Base-by-base conservation (phyloP, 495 filamentous ascomycete species). In the Glonium stellatum region DNA sequence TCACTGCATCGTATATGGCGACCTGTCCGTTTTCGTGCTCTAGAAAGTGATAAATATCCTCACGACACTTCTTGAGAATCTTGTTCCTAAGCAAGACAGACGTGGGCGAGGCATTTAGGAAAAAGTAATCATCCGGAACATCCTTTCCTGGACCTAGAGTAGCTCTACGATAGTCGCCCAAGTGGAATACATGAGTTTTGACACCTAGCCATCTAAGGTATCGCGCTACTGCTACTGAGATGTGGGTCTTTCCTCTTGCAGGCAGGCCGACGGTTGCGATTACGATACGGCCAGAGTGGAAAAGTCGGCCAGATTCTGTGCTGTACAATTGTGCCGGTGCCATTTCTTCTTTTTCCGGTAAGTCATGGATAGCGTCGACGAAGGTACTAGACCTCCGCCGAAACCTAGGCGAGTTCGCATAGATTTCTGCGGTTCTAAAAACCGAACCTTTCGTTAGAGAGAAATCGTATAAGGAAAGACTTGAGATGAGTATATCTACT, bases 1-100 rank as follows among this genome's bases (percentile, higher is more conserved):
- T 97, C n/a, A 99, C 95, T 25, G 95, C 93, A 77, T 99, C 95
- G 67, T 97, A 99, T 54, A 99, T 97, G 42, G 95, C 95, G 54
- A 99, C 90, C 67, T 99, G 95, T 12, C 95, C 95, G 67, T 97
- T 97, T 67, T 97, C 95, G 63, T 96, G 85, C 62, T 96, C 91
- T 39, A 99, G 77, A 76, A 96, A 99, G 57, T 87, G 85, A 59
- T 96, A 96, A 36, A 99, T 95, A 67, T 99, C 95, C 71, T 97
- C 92, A 52, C 92, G 84, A 66, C 95, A 99, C 72, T 93, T 93
- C 76, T 96, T 95, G 8, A 97, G 81, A 52, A 99, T 97, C 76
- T 95, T 96, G 72, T 97, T 90, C 48, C 95, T 85, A 18, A 97
- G 79, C 63, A 96, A 82, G 13, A 96, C 85, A 12, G 95, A 90